Percentiles rank a stretch among this genome's conserved stretches.
phyloP scores from a whole-genome alignment of 768 basidiomycete species.

The Russula emetica region DNA sequence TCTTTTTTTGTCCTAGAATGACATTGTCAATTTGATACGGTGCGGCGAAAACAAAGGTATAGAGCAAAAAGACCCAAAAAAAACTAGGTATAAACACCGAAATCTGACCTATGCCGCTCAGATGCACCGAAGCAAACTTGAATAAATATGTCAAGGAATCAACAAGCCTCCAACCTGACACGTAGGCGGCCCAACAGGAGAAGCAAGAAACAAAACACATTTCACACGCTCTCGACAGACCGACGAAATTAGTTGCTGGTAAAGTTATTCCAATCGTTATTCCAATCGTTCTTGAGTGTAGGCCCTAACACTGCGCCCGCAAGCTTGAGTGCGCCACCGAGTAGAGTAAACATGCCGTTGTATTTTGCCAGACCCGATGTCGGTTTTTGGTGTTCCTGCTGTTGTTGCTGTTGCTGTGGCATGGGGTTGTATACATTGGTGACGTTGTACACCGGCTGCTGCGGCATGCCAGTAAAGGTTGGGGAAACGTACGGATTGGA shows the following conservation, averaged over 20 bases:
- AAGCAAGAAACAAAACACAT: not conserved
- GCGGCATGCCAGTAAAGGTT: not conserved
- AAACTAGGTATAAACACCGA: no score
- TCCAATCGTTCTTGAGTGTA: not conserved
- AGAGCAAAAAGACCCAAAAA: no score
- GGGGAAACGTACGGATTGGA: not conserved
- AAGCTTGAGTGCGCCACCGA: slow-evolving; percentile 16
- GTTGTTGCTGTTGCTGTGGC: not conserved
- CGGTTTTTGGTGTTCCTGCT: not conserved
- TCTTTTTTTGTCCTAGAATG: no score
- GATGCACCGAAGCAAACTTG: no score
- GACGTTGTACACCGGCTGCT: slow-evolving; percentile 1
- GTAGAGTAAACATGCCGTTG: not conserved
- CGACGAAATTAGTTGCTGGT: not conserved
- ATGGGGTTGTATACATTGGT: not conserved
- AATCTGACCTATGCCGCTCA: no score
- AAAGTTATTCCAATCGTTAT: no score
- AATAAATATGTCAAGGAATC: no score
- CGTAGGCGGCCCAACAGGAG: not conserved
- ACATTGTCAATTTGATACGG: no score
- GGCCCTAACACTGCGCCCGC: not conserved
- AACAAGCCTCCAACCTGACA: not conserved
- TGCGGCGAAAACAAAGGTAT: no score
- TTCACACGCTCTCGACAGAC: not conserved
- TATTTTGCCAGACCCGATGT: not conserved